Evolutionary conservation across 768 basidiomycete species (phyloP).

Genomic region (Cyclocybe aegerita): DNA sequence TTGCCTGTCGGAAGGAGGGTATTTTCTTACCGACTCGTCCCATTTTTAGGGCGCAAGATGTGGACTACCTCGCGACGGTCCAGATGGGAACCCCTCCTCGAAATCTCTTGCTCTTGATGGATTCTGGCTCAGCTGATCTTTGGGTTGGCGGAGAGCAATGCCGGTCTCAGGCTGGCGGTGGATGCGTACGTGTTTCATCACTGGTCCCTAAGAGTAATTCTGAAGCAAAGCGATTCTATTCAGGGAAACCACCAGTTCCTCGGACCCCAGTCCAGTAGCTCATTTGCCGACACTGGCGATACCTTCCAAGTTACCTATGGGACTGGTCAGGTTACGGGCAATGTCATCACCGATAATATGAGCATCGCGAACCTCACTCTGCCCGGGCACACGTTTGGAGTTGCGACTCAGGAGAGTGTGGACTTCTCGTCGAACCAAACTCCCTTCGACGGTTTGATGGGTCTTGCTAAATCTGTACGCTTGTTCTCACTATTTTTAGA

Average conservation of each 20-base stretch:
- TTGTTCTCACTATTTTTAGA: background rate
- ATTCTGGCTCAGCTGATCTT: slow-evolving; percentile 68
- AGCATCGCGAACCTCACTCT: slow-evolving; percentile 62
- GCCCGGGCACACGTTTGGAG: slow-evolving; percentile 64
- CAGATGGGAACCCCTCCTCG: slow-evolving; percentile 67
- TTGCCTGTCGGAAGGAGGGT: background rate
- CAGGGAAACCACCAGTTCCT: slow-evolving; percentile 66
- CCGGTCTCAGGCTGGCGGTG: slow-evolving; percentile 39
- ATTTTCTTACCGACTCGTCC: background rate
- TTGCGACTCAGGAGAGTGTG: slow-evolving; percentile 53
- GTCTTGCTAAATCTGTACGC: slow-evolving; percentile 69
- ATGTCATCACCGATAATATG: slow-evolving; percentile 61
- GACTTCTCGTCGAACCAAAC: slow-evolving; percentile 54
- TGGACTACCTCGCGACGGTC: slow-evolving; percentile 55
- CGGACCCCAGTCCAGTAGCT: slow-evolving; percentile 56
- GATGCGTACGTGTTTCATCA: slow-evolving; percentile 32
- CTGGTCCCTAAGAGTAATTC: background rate
- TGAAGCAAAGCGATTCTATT: background rate
- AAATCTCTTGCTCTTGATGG: slow-evolving; percentile 61
- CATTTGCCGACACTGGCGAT: slow-evolving; percentile 53
- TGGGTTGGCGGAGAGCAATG: slow-evolving; percentile 65
- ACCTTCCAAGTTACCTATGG: slow-evolving; percentile 69
- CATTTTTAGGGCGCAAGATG: slow-evolving; percentile 37
- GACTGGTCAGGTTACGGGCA: slow-evolving; percentile 21
- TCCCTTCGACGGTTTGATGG: slow-evolving; percentile 76